These are phyloP conservation scores for Parafenestella ontariensis DNA, from an alignment of 2,329 filamentous ascomycete genomes.

Conservation along the genomic window DNA sequence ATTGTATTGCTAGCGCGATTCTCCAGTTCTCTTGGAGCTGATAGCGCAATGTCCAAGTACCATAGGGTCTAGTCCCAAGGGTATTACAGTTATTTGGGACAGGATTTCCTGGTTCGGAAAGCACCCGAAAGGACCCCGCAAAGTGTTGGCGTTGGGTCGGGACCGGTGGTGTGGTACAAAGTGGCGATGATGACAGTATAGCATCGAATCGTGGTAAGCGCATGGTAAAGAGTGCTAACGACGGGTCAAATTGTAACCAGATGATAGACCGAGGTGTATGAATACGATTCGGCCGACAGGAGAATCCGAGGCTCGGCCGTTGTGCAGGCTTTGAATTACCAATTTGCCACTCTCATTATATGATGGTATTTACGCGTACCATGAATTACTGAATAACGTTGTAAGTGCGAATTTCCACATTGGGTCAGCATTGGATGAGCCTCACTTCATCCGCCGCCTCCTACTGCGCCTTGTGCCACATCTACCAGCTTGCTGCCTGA, in stretches of 20 bases:
- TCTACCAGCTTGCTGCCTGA: conserved; percentile 36
- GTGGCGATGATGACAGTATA: background rate
- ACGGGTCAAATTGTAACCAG: background rate
- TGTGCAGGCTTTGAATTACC: background rate
- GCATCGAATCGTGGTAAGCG: background rate
- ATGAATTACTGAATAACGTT: background rate
- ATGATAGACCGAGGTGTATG: background rate
- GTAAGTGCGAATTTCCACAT: background rate
- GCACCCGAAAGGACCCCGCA: background rate
- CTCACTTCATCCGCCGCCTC: conserved; percentile 2
- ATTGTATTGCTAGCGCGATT: background rate
- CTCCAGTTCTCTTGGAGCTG: background rate
- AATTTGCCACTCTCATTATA: background rate
- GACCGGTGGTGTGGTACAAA: background rate
- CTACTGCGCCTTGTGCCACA: conserved; percentile 12
- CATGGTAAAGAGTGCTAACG: background rate
- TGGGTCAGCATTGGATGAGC: background rate
- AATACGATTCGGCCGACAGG: background rate
- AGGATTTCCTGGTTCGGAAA: background rate
- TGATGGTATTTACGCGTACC: background rate
- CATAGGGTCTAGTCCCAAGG: background rate
- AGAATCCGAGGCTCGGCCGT: background rate
- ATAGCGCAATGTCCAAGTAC: background rate
- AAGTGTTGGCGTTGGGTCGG: background rate
- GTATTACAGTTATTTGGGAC: background rate